A percentile compares a stretch with the other conserved stretches of the same genome.
phyloP scores from a whole-genome alignment of 2,329 filamentous ascomycete species.

The Nothophoma quercina region DNA sequence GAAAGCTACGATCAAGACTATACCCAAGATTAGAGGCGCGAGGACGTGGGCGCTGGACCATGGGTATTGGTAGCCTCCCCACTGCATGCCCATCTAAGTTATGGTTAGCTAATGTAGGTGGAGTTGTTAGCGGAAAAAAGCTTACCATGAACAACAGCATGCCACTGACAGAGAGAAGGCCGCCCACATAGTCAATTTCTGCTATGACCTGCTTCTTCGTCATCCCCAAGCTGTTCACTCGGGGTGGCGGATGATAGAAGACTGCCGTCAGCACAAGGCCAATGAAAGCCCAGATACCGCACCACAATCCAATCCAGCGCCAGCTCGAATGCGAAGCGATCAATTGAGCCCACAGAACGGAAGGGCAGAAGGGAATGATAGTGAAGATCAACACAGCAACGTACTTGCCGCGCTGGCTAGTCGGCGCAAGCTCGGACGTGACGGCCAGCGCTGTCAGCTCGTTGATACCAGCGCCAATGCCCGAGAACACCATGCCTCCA shows the following conservation, averaged over 20 bases:
- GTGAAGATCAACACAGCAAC: slow-evolving; percentile 67
- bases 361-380: slow-evolving; percentile 68
- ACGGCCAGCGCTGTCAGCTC: slow-evolving; percentile 73
- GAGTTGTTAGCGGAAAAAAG: too few species aligned
- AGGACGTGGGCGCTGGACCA: slow-evolving; percentile 65
- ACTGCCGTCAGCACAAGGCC: slow-evolving; percentile 60
- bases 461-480: slow-evolving; percentile 71
- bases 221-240: slow-evolving; percentile 45
- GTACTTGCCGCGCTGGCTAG: slow-evolving; percentile 68
- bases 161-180: slow-evolving; percentile 32
- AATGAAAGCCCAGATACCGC: slow-evolving; percentile 59
- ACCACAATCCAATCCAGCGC: slow-evolving; percentile 63
- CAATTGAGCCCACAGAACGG: slow-evolving; percentile 68
- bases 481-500: slow-evolving; percentile 59
- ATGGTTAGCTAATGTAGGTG: too few species aligned
- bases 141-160: slow-evolving; percentile 42
- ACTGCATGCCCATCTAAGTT: slow-evolving; percentile 43
- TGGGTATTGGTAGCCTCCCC: slow-evolving; percentile 61
- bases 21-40: slow-evolving; percentile 61
- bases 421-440: slow-evolving; percentile 72
- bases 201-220: slow-evolving; percentile 33
- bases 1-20: slow-evolving; percentile 55
- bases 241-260: slow-evolving; percentile 52
- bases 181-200: slow-evolving; percentile 41
- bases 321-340: slow-evolving; percentile 58